Base-by-base conservation (phyloP, 768 basidiomycete genomes). In the Rhodotorula babjevae region DNA sequence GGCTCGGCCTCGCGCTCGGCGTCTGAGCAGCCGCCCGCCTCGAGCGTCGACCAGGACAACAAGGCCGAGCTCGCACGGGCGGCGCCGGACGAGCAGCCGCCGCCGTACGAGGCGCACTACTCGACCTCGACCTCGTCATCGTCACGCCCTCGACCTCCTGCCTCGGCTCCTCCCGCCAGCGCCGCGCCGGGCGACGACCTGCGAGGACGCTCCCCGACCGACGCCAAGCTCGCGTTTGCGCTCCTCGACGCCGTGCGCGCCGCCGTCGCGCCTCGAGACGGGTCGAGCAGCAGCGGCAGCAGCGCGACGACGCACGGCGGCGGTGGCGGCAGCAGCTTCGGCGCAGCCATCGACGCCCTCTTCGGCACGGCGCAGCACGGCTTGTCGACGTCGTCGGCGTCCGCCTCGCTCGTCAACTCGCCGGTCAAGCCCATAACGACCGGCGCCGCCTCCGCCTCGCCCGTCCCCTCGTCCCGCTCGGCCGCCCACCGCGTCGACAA, bases 191-290 rank as follows among this genome's bases (percentile, higher is more conserved):
- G 14, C 53, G 53, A 55, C 5, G 53, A 55, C n/a, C 60, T 29
- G 44, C 46, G 23, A 27, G 27, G 31, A 12, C 65, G 65, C 58
- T 53, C 66, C 1, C 49, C 49, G n/a, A 40, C 16, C 16, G 66
- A 67, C 50, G 40, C 49, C 18, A 60, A 53, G 40, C 66, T 67
- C 49, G 66, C 66, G 2, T 67, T 67, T 27, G 66, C 66, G 31
- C 58, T 67, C 49, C 66, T 67, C 49, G 66, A 67, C 50, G 66
- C 66, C 40, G 66, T 67, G 9, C 58, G 66, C 6, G 66, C 66
- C 9, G 66, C 61, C 7, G 61, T 62, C 14, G 61, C 27, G 7
- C 56, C 56, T 10, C 42, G 59, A 11, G 27, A 27, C 44, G 23
- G 44, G 25, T 40, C 23, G 42, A 36, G 18, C 53, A 25, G 23